phyloP scores from a whole-genome alignment of 163 green algal genomes.

The Scenedesmus sp. region DNA sequence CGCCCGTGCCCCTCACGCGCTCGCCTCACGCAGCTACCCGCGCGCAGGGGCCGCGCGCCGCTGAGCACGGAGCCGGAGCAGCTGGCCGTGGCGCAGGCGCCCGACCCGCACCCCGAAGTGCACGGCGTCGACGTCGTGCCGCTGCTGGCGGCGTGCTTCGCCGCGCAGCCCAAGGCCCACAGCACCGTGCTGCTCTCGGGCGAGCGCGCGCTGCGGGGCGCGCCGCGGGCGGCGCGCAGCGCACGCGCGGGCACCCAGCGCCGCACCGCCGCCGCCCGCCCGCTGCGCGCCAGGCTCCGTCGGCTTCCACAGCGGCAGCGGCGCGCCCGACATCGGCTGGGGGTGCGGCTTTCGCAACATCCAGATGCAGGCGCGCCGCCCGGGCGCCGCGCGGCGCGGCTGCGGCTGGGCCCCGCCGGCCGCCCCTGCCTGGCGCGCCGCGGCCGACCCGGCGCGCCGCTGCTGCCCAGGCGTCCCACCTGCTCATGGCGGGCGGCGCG shows the following conservation, averaged over 20 bases:
- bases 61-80: not conserved
- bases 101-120: not conserved
- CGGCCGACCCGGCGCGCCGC: too few species aligned
- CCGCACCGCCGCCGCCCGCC: too few species aligned
- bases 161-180: constrained; percentile 1
- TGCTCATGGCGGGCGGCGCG: constrained; percentile 45
- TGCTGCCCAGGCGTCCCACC: constrained; percentile 57
- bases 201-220: constrained; percentile 1
- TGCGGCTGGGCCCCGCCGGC: too few species aligned
- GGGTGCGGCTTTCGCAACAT: constrained; percentile 81
- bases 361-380: constrained; percentile 64
- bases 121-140: constrained; percentile 15
- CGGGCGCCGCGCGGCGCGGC: too few species aligned
- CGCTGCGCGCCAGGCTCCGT: constrained; percentile 25
- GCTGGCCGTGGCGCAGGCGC: not conserved
- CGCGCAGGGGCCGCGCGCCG: not conserved
- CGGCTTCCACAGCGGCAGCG: constrained; percentile 5
- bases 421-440: too few species aligned
- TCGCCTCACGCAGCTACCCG: not conserved
- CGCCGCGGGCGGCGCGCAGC: too few species aligned
- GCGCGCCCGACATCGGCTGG: constrained; percentile 57
- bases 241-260: too few species aligned
- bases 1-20: not conserved
- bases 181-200: constrained; percentile 19
- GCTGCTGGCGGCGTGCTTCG: constrained; percentile 26